Evolutionary conservation across 2,329 filamentous ascomycete species (phyloP).

Genomic region (Sporothrix curviconia): DNA sequence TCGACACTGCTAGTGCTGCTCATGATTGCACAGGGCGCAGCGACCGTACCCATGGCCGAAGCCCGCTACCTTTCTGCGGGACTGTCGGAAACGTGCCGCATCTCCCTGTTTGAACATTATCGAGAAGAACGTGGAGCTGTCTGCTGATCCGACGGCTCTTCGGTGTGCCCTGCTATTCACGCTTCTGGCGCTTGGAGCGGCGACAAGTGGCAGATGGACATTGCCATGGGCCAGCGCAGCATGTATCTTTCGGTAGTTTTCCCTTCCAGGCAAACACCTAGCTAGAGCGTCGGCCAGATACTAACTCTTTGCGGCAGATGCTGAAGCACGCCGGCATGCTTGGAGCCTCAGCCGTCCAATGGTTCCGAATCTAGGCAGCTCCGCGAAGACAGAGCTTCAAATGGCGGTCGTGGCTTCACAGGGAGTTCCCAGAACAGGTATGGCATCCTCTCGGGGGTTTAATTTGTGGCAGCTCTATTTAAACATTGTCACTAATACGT

Average conservation of each 20-base stretch:
- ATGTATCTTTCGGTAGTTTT: slow-evolving; percentile 61
- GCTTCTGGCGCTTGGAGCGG: slow-evolving; percentile 66
- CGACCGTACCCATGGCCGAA: slow-evolving; percentile 58
- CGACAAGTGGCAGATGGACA: slow-evolving; percentile 73
- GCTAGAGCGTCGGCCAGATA: too few species aligned
- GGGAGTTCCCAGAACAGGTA: slow-evolving; percentile 58
- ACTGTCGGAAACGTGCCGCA: slow-evolving; percentile 63
- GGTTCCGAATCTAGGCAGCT: slow-evolving; percentile 37
- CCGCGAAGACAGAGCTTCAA: slow-evolving; percentile 41
- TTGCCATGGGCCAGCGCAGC: slow-evolving; percentile 64
- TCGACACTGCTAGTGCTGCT: slow-evolving; percentile 58
- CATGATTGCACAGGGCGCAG: slow-evolving; percentile 67
- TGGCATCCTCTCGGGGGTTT: too few species aligned
- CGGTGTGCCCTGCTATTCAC: slow-evolving; percentile 62
- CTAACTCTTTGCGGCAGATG: slow-evolving; percentile 44
- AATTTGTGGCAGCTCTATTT: too few species aligned
- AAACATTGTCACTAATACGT: too few species aligned
- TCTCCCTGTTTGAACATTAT: slow-evolving; percentile 66
- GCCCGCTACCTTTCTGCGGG: slow-evolving; percentile 60
- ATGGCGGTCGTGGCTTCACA: slow-evolving; percentile 60
- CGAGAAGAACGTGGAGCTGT: slow-evolving; percentile 64
- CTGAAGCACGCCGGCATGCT: slow-evolving; percentile 62
- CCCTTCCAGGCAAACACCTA: not conserved
- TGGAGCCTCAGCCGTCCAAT: slow-evolving; percentile 43
- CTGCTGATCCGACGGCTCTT: slow-evolving; percentile 57